A percentile compares a stretch with the other conserved stretches of the same genome.
These are phyloP conservation scores for Sphagnum magellanicum DNA, from an alignment of 228 moss, liverwort and hornwort genomes.

Conservation along the genomic window DNA sequence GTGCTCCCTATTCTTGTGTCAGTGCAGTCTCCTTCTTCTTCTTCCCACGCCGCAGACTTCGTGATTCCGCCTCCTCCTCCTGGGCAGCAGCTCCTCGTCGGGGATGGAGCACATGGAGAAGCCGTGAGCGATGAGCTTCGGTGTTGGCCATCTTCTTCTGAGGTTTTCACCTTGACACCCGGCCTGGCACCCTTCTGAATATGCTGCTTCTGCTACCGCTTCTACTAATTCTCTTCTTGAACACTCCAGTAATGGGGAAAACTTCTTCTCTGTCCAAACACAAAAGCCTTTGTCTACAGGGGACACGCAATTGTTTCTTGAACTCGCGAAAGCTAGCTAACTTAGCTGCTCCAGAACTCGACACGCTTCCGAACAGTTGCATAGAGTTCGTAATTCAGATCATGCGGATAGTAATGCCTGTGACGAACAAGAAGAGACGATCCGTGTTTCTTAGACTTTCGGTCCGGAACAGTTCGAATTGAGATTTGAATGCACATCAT, in stretches of 20 bases:
- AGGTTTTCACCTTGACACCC: not conserved
- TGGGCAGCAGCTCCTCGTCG: not conserved
- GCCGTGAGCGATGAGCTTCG: not conserved
- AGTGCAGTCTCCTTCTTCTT: constrained; percentile 5
- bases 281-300: not conserved
- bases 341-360: too few species aligned
- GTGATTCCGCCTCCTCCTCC: not conserved
- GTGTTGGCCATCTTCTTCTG: not conserved
- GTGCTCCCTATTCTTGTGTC: constrained; percentile 6
- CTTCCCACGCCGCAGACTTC: not conserved
- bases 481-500: not conserved
- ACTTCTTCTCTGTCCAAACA: not conserved
- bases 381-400: not conserved
- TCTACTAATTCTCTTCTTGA: not conserved
- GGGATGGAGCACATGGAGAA: not conserved
- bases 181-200: not conserved
- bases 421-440: not conserved
- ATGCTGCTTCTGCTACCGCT: not conserved
- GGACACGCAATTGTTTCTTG: not conserved
- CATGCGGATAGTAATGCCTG: not conserved
- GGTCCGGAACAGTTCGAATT: not conserved
- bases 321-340: too few species aligned
- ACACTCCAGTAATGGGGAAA: too few species aligned
- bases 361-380: not conserved
- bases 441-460: not conserved